Evolutionary conservation across 768 basidiomycete species (phyloP), one percentile per base, ranked within the genome.

Genomic region (Rhodotorula sphaerocarpa): DNA sequence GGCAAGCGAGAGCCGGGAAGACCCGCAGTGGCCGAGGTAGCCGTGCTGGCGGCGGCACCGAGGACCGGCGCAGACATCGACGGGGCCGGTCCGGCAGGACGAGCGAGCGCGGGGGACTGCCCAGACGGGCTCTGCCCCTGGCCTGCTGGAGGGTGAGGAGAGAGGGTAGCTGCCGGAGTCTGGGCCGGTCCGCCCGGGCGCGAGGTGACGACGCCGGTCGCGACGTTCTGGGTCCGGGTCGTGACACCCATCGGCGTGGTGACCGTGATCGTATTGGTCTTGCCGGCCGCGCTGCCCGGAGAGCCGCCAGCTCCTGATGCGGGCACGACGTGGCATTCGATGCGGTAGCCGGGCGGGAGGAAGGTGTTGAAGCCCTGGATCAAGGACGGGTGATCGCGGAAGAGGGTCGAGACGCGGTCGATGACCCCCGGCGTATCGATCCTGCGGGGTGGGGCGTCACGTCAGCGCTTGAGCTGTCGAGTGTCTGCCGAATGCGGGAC

Each of bases 351-450:
- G 23, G 83, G 81, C 3, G 93, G 92, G 14, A 96, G 81, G 76
- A 97, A 96, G 0, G 92, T 96, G 77, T 96, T 96, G 80, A 96
- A 96, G 18, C 93, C 92, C 76, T 95, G 90, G 46, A 99, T 95
- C 63, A 99, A 85, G 6, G 79, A 74, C 0, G 90, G 88, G 72
- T 96, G 90, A 2, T 89, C 90, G 56, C 84, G 83, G 78, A 99
- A 97, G 28, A 99, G 83, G 55, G 85, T 82, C 0, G 90, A 92
- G 39, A 96, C 93, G 58, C 92, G 89, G 72, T 86, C 84, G 73
- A 99, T 99, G 55, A 99, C 95, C 41, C 90, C 92, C 0, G 93
- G 93, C 1, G 93, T 99, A 76, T 96, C 92, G 74, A 99, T 96
- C 42, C 92, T 95, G 77, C 36, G 30, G 21, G 34, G 9, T 39